Evolutionary conservation across 2,329 filamentous ascomycete species (phyloP).

Genomic region (Pleoardoris graminearum): DNA sequence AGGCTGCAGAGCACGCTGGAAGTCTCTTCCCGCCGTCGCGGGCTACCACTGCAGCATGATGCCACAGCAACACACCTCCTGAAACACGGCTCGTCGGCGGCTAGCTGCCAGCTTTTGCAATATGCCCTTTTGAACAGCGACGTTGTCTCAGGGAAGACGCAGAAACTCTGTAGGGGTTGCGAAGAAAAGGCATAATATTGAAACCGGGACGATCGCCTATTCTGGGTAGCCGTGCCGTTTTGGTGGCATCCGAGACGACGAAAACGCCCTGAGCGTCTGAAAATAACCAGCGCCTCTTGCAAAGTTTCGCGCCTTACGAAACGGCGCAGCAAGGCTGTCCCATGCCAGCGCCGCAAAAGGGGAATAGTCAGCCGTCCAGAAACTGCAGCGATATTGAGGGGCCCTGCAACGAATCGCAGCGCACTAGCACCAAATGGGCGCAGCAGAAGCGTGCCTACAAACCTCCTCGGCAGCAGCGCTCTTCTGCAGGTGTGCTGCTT

Average conservation of each 20-base stretch:
- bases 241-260: not conserved
- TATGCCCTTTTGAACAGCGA: no score
- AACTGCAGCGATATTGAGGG: not conserved
- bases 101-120: not conserved
- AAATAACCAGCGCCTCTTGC: slow-evolving; percentile 6
- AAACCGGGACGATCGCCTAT: slow-evolving; percentile 1
- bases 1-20: slow-evolving; percentile 2
- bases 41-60: slow-evolving; percentile 4
- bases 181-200: slow-evolving; percentile 4
- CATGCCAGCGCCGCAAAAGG: not conserved
- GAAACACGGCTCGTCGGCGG: not conserved
- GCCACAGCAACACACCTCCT: not conserved
- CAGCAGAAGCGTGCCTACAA: slow-evolving; percentile 23
- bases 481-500: slow-evolving; percentile 22
- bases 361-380: not conserved
- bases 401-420: slow-evolving; percentile 3
- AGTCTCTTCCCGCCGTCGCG: not conserved
- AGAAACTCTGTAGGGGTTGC: no score
- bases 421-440: slow-evolving; percentile 6
- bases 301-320: not conserved
- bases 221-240: not conserved
- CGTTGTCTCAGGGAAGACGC: no score
- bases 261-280: not conserved
- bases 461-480: slow-evolving; percentile 24
- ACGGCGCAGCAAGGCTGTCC: slow-evolving; percentile 3